Percentiles rank a stretch among this genome's conserved stretches.
Evolutionary conservation across 768 basidiomycete species (phyloP).

Genomic region (Boletus reticuloceps): DNA sequence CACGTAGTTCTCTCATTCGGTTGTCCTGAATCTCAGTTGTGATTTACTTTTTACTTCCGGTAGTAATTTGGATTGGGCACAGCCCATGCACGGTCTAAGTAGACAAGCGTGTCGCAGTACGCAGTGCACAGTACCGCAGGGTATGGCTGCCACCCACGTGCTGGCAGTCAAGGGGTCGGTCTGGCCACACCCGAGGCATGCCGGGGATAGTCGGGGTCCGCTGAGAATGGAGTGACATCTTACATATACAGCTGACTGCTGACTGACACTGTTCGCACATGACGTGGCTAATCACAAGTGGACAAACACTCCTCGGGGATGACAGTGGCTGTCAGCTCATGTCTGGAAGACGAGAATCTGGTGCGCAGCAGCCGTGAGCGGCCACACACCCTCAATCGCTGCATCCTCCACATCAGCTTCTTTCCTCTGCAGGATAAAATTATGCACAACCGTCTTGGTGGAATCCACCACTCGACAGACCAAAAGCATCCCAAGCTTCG

Average conservation of each 20-base stretch:
- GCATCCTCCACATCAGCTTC: conserved; percentile 30
- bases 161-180: no score
- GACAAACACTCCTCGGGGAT: no score
- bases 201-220: no score
- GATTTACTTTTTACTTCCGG: not conserved
- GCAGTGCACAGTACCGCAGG: not conserved
- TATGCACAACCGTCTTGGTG: conserved; percentile 24
- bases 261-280: not conserved
- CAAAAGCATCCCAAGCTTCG: conserved; percentile 25
- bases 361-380: conserved; percentile 27
- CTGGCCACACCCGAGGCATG: not conserved
- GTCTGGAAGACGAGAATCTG: conserved; percentile 31
- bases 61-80: conserved; percentile 3
- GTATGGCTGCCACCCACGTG: not conserved
- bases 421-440: conserved; percentile 30
- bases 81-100: no score
- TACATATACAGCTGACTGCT: not conserved
- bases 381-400: conserved; percentile 28
- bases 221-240: not conserved
- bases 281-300: not conserved
- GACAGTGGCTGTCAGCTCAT: not conserved
- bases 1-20: not conserved
- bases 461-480: conserved; percentile 20
- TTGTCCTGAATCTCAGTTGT: not conserved
- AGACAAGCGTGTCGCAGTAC: conserved; percentile 1